Evolutionary conservation across 2,329 filamentous ascomycete genomes (phyloP).

Genomic region (Botrytis sinoallii): DNA sequence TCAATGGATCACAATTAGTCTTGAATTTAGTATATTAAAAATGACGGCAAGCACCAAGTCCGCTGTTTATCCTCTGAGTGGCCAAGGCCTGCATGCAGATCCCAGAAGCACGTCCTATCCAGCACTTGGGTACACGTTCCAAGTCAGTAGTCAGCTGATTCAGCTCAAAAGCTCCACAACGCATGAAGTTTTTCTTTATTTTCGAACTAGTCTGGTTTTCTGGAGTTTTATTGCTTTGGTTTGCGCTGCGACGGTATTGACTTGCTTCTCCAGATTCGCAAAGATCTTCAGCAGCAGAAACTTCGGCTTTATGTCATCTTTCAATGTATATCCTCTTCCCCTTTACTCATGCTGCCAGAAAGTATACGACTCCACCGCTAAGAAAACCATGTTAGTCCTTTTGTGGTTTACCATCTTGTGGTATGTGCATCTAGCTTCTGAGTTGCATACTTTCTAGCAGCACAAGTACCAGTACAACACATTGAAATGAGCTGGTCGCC

Average conservation of each 20-base stretch:
- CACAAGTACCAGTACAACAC: neutral
- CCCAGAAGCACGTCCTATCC: neutral
- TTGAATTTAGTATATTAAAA: neutral
- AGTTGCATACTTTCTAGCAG: neutral
- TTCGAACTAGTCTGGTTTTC: neutral
- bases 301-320: neutral
- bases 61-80: neutral
- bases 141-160: neutral
- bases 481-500: neutral
- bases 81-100: neutral
- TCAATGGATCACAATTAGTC: constrained; percentile 6
- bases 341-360: neutral
- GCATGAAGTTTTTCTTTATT: neutral
- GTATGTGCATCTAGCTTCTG: neutral
- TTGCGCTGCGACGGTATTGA: neutral
- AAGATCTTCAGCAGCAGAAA: neutral
- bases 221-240: neutral
- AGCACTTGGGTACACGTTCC: neutral
- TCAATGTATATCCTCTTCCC: neutral
- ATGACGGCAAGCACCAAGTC: neutral
- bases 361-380: neutral
- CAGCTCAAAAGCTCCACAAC: neutral
- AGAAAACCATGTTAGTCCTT: neutral
- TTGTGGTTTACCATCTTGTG: neutral
- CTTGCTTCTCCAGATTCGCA: neutral